Evolutionary conservation across 768 basidiomycete genomes (phyloP), one percentile per base, ranked within the genome.

Genomic region (Rossbeevera mucosa): DNA sequence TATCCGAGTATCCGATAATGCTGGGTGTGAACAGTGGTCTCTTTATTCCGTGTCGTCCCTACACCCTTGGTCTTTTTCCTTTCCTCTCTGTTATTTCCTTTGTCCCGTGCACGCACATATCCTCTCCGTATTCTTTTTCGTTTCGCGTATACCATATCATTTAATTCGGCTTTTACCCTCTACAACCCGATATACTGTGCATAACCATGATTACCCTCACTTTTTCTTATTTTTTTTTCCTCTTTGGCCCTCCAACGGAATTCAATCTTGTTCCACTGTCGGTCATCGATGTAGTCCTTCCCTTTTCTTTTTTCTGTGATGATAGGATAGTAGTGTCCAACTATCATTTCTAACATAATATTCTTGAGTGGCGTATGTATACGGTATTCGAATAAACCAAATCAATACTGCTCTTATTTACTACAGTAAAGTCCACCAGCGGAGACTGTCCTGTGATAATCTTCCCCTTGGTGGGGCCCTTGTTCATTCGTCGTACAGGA

Each of bases 1-100:
- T 68, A 66, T 60, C 67, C 59, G 33, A 58, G 24, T 48, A 2
- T 44, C 50, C 53, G 62, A 60, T 66, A 66, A 66, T 66, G 38
- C 20, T 36, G 46, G 55, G 29, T 52, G 52, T 42, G 59, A 57
- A 69, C 67, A 62, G 7, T 68, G 62, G 54, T 65, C 21, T 56
- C 46, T 26, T 16, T 38, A 20, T 28, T 38, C 52, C 46, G 7
- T 48, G 30, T 33, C 38, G 38, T 54, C 44, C 46, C 4, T 59
- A 50, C 50, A 44, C 43, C 41, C 47, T 22, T 13, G 28, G 41
- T 30, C 36, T 20, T 28, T 18, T n/a, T 31, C 48, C 28, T 29
- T 25, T 36, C 21, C 44, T 42, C 45, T 21, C 25, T 7, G 3
- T 47, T 20, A 51, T 24, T 38, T 42, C 28, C 30, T 50, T 33